These are phyloP conservation scores for Pseudogymnoascus sp. DNA, from an alignment of 2,329 filamentous ascomycete genomes.

Conservation along the genomic window DNA sequence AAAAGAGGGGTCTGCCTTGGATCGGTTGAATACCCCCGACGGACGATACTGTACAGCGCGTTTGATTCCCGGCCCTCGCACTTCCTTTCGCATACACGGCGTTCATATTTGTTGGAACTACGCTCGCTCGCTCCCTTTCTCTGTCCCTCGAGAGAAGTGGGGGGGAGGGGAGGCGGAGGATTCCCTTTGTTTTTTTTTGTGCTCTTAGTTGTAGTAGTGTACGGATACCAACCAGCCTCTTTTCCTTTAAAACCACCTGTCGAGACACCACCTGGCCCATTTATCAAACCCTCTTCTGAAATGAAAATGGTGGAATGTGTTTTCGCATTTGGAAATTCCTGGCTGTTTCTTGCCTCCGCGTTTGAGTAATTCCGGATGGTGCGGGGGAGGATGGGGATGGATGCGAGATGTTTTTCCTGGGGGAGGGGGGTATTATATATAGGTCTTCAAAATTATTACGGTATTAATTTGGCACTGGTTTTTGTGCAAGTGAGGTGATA, in stretches of 20 bases:
- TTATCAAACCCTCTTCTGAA: background rate
- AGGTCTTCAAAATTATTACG: conserved; percentile 6
- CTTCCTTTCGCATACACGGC: background rate
- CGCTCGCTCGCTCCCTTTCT: background rate
- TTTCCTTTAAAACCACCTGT: background rate
- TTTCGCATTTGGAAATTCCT: background rate
- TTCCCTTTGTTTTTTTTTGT: background rate
- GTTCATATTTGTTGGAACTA: conserved; percentile 1
- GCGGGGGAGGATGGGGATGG: background rate
- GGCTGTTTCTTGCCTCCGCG: background rate
- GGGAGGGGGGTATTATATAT: background rate
- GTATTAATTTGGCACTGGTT: background rate
- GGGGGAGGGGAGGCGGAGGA: background rate
- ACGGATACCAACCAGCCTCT: background rate
- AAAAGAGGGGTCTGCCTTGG: background rate
- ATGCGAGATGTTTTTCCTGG: background rate
- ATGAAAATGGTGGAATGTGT: background rate
- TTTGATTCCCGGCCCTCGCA: background rate
- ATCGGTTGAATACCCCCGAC: background rate
- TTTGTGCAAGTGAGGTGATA: background rate
- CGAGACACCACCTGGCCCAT: background rate
- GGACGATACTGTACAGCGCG: background rate
- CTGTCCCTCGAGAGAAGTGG: background rate
- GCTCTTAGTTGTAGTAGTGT: background rate
- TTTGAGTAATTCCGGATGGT: no score